These are phyloP conservation scores for Xerophyta viscosa DNA, from an alignment of 106 monocot species.

Conservation along the genomic window DNA sequence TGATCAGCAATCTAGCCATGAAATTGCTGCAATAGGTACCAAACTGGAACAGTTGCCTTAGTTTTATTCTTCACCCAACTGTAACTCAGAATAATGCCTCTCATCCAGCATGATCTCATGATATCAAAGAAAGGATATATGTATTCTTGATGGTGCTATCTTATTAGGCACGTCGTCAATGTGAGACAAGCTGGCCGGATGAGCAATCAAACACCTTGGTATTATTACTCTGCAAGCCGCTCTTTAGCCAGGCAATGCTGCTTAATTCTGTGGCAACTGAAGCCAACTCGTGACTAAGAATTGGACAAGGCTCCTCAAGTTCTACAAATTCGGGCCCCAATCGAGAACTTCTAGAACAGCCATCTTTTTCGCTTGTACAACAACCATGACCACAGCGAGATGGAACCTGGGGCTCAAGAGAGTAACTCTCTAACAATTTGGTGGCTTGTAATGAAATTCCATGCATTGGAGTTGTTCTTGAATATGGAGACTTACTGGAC, in stretches of 20 bases:
- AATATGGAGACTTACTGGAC: slow-evolving; percentile 4
- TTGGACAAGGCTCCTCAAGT: slow-evolving; percentile 47
- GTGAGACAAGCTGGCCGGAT: slow-evolving; percentile 7
- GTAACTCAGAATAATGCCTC: too few relatives aligned
- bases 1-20: too few relatives aligned
- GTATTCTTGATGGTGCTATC: too few relatives aligned
- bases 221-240: slow-evolving; percentile 50
- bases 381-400: slow-evolving; percentile 75
- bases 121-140: too few relatives aligned
- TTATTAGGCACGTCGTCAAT: too few relatives aligned
- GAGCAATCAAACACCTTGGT: slow-evolving; percentile 11
- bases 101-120: too few relatives aligned
- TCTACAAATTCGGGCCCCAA: slow-evolving; percentile 93
- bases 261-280: slow-evolving; percentile 64
- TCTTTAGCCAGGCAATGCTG: slow-evolving; percentile 81
- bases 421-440: slow-evolving; percentile 23
- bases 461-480: slow-evolving; percentile 3
- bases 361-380: slow-evolving; percentile 23
- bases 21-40: too few relatives aligned
- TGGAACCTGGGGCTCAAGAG: slow-evolving; percentile 52
- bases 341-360: slow-evolving; percentile 17
- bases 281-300: slow-evolving; percentile 55
- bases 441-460: slow-evolving; percentile 7
- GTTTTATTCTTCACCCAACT: too few relatives aligned
- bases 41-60: too few relatives aligned